These are phyloP conservation scores for Oryza meridionalis DNA, from an alignment of 176 grass and related monocot species.

Conservation along the genomic window DNA sequence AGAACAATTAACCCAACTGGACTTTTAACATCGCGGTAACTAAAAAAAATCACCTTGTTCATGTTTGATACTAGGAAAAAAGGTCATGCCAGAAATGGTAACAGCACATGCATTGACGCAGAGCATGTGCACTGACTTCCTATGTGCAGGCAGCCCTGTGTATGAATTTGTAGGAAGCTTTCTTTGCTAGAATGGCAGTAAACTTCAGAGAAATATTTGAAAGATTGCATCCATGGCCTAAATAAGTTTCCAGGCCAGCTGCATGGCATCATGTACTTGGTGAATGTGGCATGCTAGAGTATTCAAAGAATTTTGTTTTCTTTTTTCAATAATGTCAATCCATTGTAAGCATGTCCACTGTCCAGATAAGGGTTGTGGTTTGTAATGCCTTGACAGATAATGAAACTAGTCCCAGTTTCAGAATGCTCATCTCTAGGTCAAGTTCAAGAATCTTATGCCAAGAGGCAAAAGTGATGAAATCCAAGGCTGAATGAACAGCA, in stretches of 20 bases:
- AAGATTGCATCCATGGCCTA: slow-evolving; percentile 1
- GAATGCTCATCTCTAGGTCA: slow-evolving; percentile 8
- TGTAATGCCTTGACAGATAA: slow-evolving; percentile 30
- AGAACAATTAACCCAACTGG: background rate
- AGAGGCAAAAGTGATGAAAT: slow-evolving; percentile 22
- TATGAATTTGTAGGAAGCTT: background rate
- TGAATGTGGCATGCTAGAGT: slow-evolving; percentile 12
- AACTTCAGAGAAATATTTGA: slow-evolving; percentile 19
- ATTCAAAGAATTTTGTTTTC: background rate
- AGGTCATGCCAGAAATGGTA: background rate
- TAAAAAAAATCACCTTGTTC: background rate
- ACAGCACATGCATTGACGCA: background rate
- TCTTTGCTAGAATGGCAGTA: background rate
- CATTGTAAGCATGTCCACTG: slow-evolving; percentile 12
- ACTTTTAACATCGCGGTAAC: background rate
- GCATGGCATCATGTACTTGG: background rate
- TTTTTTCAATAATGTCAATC: background rate
- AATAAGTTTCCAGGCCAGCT: background rate
- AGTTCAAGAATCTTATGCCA: slow-evolving; percentile 30
- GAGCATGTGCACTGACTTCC: background rate
- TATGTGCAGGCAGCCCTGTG: background rate
- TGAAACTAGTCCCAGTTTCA: slow-evolving; percentile 19
- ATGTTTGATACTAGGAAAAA: background rate
- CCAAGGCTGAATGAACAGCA: slow-evolving; percentile 27
- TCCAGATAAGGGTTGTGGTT: slow-evolving; percentile 32